Percentiles rank a stretch among this genome's conserved stretches.
Conservation (phyloP, 2,329 filamentous ascomycete genomes). For the Hypoxylon sp. region DNA sequence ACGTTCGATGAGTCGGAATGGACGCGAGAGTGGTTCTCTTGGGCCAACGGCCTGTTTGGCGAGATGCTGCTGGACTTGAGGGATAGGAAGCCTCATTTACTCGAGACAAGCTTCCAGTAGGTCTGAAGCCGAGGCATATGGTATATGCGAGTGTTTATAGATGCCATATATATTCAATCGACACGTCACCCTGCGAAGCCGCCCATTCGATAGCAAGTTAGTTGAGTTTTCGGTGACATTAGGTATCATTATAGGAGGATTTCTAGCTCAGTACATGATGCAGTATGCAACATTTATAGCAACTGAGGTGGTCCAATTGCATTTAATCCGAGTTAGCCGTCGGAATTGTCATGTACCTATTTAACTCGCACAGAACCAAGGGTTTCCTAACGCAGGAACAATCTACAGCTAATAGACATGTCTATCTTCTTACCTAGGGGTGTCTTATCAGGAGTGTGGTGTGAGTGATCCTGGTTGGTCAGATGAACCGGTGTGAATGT, state of each 20-base stretch:
- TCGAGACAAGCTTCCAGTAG: slow-evolving; percentile 65
- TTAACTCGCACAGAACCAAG: slow-evolving; percentile 23
- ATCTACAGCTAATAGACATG: slow-evolving; percentile 27
- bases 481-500: slow-evolving; percentile 38
- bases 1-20: slow-evolving; percentile 56
- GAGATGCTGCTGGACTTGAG: slow-evolving; percentile 66
- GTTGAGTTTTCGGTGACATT: slow-evolving; percentile 7
- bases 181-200: slow-evolving; percentile 36
- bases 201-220: slow-evolving; percentile 6
- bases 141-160: slow-evolving; percentile 37
- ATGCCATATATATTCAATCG: slow-evolving; percentile 36
- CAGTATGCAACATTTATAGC: slow-evolving; percentile 33
- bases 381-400: slow-evolving; percentile 44
- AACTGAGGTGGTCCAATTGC: slow-evolving; percentile 42
- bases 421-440: slow-evolving; percentile 12
- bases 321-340: slow-evolving; percentile 43
- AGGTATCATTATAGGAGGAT: slow-evolving; percentile 19
- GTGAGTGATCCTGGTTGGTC: slow-evolving; percentile 23
- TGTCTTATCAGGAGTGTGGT: slow-evolving; percentile 30
- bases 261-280: slow-evolving; percentile 20
- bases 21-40: slow-evolving; percentile 60
- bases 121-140: background rate
- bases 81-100: slow-evolving; percentile 77
- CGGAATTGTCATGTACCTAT: slow-evolving; percentile 27
- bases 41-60: slow-evolving; percentile 56